These are phyloP conservation scores for Mariannaea sp. DNA, from an alignment of 2,329 filamentous ascomycete genomes.

Conservation along the genomic window DNA sequence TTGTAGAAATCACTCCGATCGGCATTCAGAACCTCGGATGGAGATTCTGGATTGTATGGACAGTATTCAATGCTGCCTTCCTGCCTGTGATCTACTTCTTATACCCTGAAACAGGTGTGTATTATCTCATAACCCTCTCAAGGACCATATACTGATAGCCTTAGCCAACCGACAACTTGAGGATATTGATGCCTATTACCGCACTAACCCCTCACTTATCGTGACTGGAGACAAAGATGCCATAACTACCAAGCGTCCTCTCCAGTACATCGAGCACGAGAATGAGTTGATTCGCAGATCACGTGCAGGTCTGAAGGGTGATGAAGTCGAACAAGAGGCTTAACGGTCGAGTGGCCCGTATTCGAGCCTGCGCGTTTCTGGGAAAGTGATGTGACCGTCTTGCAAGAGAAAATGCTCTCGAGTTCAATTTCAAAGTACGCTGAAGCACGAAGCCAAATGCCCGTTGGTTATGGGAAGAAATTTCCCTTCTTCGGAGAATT, in stretches of 20 bases:
- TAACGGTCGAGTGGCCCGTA: no score
- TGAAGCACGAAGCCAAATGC: no score
- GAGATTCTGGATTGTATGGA: conserved; percentile 59
- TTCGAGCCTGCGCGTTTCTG: no score
- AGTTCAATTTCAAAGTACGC: no score
- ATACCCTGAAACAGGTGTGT: conserved; percentile 50
- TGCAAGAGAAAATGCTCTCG: no score
- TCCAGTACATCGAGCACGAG: conserved; percentile 20
- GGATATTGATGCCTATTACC: conserved; percentile 45
- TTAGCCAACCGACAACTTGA: conserved; percentile 34
- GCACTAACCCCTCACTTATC: conserved; percentile 46
- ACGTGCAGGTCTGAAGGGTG: conserved; percentile 3
- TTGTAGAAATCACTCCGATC: conserved; percentile 45
- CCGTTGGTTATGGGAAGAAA: no score
- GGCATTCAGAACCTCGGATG: conserved; percentile 52
- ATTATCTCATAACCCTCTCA: no score
- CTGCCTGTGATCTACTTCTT: conserved; percentile 54
- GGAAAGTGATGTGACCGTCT: no score
- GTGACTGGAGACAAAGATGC: conserved; percentile 55
- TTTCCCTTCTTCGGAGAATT: no score
- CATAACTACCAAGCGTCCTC: conserved; percentile 42
- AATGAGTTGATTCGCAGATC: conserved; percentile 13
- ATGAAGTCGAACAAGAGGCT: background rate
- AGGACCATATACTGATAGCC: conserved; percentile 6
- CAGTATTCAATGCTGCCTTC: conserved; percentile 52